Base-by-base conservation (phyloP, 345 rosid genomes). In the Eucalyptus caleyi region DNA sequence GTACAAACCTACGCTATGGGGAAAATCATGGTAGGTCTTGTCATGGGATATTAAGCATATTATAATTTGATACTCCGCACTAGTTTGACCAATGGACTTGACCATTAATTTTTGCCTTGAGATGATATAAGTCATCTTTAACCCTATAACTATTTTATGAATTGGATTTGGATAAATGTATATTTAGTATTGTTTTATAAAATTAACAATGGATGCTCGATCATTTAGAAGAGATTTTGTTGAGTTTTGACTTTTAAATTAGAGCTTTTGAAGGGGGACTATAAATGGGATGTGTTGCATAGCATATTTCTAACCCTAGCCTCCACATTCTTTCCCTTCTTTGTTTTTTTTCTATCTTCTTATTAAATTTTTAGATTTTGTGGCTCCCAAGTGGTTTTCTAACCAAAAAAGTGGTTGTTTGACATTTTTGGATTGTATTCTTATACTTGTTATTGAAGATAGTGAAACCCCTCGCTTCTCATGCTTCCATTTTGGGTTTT, bases 11-110 rank as follows among this genome's bases (percentile, higher is more conserved):
- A 23, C 0, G 11, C 13, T 56, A 56, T 24, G 30, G 9, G 60
- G 3, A 3, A 56, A 24, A 0, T 24, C 30, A 23, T 10, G 30
- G 30, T 56, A 24, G 30, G 62, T 56, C 30, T 56, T 56, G 62
- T 24, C 62, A 10, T 0, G 0, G 3, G 62, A 24, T 24, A 24
- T 56, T 56, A 56, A 24, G 14, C 62, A 56, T 56, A 1, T 2
- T 24, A 56, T 56, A 56, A 56, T 24, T 56, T 56, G 30, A 56
- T 56, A 56, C 6, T 9, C 6, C 0, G 3, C 13, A 56, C 62
- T 56, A 56, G 27, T 56, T 56, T 56, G 62, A 56, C 14, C 2
- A 56, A 56, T 56, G 62, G 30, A 56, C 6, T 56, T 2, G 13
- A 0, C 14, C 62, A 56, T 56, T 56, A 56, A 56, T 56, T 23